Percentiles rank a stretch among this genome's conserved stretches.
Conservation (phyloP, 768 basidiomycete species). For the Leccinum variicolor region DNA sequence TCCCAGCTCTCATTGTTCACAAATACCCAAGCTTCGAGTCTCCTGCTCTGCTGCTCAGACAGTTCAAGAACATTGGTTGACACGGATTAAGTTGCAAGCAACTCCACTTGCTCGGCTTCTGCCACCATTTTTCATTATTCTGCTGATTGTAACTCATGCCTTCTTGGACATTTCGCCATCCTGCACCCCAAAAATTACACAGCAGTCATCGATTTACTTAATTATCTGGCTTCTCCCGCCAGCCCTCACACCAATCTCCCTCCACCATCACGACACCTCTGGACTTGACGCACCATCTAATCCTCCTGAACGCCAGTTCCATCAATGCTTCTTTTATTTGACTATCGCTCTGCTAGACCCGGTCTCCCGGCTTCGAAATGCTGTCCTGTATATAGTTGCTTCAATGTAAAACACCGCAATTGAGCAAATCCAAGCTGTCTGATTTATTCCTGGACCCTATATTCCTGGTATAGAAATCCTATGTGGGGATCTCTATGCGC, state of each 20-base stretch:
- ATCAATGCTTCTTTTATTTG: slow-evolving; percentile 15
- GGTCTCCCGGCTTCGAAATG: slow-evolving; percentile 19
- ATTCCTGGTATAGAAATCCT: too few relatives aligned
- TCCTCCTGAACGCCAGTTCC: slow-evolving; percentile 15
- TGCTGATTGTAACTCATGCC: slow-evolving; percentile 29
- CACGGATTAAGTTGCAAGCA: slow-evolving; percentile 44
- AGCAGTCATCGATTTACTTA: slow-evolving; percentile 22
- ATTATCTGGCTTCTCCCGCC: slow-evolving; percentile 14
- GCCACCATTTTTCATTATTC: slow-evolving; percentile 28
- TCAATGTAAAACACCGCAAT: slow-evolving; percentile 24
- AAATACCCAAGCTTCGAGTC: slow-evolving; percentile 80
- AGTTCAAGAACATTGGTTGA: slow-evolving; percentile 78
- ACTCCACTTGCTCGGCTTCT: slow-evolving; percentile 2
- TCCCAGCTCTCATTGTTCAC: slow-evolving; percentile 61
- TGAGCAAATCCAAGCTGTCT: slow-evolving; percentile 13
- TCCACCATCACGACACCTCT: slow-evolving; percentile 14
- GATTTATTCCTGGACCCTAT: too few relatives aligned
- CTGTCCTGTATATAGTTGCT: slow-evolving; percentile 29
- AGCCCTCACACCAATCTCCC: slow-evolving; percentile 9
- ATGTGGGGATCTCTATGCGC: too few relatives aligned
- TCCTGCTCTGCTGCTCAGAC: slow-evolving; percentile 66
- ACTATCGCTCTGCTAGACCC: slow-evolving; percentile 20
- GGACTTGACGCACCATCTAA: slow-evolving; percentile 23
- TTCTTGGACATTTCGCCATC: slow-evolving; percentile 20
- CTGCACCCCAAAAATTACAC: slow-evolving; percentile 24